These are phyloP conservation scores for Pseudogymnoascus sp. DNA, from an alignment of 2,329 filamentous ascomycete species.

Conservation along the genomic window DNA sequence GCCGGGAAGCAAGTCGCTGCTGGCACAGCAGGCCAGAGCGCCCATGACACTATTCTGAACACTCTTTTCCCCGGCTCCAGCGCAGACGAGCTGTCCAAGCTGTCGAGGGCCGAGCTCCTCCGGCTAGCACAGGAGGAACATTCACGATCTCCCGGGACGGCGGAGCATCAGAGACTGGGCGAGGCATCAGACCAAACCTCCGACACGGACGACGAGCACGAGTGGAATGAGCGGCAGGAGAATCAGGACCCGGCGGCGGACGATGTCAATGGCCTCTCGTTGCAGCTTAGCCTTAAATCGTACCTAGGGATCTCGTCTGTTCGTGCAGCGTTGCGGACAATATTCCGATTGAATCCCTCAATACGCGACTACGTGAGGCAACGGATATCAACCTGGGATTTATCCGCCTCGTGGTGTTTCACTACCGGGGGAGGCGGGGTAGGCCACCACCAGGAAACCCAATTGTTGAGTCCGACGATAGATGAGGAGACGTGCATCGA, in stretches of 20 bases:
- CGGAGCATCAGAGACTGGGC: not conserved
- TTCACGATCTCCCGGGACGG: not conserved
- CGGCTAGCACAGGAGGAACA: not conserved
- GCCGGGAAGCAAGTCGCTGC: not conserved
- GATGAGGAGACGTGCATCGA: conserved; percentile 7
- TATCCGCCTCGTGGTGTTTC: not conserved
- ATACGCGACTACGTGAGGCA: not conserved
- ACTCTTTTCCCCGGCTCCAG: conserved; percentile 6
- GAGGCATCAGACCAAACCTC: conserved; percentile 1
- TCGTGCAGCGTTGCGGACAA: conserved; percentile 1
- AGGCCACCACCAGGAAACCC: not conserved
- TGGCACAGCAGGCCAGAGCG: not conserved
- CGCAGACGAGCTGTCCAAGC: not conserved
- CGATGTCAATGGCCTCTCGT: not conserved
- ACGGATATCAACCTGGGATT: not conserved
- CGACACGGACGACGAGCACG: not conserved
- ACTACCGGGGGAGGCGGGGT: not conserved
- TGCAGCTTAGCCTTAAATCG: not conserved
- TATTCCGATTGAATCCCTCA: not conserved
- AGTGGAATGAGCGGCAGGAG: conserved; percentile 2
- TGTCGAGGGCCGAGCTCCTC: not conserved
- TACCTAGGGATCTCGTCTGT: conserved; percentile 3
- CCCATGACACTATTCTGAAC: not conserved
- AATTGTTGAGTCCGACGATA: not conserved
- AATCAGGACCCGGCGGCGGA: not conserved